Evolutionary conservation across 257 asterid species (phyloP).

Genomic region (Ilex asprella): DNA sequence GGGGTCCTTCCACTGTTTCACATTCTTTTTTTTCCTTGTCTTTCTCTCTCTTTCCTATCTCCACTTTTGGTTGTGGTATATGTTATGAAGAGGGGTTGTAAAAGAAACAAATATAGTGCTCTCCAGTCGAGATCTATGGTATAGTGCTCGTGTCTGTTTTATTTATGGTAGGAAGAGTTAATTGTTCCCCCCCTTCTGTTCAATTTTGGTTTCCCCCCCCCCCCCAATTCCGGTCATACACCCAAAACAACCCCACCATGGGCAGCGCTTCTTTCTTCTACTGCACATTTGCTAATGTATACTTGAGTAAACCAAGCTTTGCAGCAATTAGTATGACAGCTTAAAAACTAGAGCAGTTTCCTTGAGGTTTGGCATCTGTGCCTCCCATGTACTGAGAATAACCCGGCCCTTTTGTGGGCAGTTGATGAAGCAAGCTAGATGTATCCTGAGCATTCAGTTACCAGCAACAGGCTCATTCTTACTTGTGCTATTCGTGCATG

Average conservation of each 20-base stretch:
- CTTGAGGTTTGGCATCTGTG: too few relatives aligned
- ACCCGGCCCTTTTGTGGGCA: too few relatives aligned
- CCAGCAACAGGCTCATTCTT: too few relatives aligned
- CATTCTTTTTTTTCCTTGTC: background rate
- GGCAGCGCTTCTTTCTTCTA: constrained; percentile 5
- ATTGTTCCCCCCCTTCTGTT: background rate
- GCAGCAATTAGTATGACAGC: too few relatives aligned
- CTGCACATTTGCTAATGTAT: background rate
- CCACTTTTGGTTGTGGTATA: constrained; percentile 18
- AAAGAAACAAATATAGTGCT: constrained; percentile 10
- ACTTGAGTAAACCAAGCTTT: too few relatives aligned
- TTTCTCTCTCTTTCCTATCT: constrained; percentile 6
- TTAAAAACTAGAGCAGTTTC: too few relatives aligned
- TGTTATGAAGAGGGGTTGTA: constrained; percentile 21
- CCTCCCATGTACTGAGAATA: too few relatives aligned
- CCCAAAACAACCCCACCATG: too few relatives aligned
- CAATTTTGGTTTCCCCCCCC: background rate
- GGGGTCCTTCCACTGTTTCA: background rate
- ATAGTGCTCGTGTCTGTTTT: background rate
- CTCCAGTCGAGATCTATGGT: constrained; percentile 11
- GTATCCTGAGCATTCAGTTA: too few relatives aligned
- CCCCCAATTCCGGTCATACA: too few relatives aligned
- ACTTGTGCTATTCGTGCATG: too few relatives aligned
- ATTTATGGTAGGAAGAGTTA: background rate
- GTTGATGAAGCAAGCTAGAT: too few relatives aligned